These are phyloP conservation scores for Nicotiana noctiflora DNA, from an alignment of 257 asterid genomes.

Conservation along the genomic window DNA sequence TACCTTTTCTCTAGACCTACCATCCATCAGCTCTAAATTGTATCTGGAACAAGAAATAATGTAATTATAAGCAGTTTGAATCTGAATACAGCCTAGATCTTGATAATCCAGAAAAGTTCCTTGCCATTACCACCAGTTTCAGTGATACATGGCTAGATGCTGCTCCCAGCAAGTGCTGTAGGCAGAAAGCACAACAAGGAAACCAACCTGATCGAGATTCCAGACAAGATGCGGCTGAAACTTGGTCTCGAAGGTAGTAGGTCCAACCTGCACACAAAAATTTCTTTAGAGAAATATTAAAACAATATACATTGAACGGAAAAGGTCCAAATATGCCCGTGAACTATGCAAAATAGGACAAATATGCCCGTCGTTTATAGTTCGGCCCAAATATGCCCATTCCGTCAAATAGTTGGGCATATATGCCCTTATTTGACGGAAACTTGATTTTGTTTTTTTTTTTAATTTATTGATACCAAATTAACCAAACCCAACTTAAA, in stretches of 20 bases:
- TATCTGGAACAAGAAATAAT: neutral
- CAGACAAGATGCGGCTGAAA: conserved; percentile 82
- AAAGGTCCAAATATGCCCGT: too few relatives aligned
- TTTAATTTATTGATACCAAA: too few relatives aligned
- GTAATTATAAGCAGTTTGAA: neutral
- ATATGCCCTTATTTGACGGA: too few relatives aligned
- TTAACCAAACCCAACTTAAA: too few relatives aligned
- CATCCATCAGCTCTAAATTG: too few relatives aligned
- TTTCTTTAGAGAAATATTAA: neutral
- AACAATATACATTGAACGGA: neutral
- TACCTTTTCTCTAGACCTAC: neutral
- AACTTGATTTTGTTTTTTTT: too few relatives aligned
- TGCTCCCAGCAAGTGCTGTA: neutral
- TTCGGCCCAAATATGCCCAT: too few relatives aligned
- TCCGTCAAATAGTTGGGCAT: too few relatives aligned
- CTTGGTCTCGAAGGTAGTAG: conserved; percentile 58
- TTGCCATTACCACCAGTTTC: neutral
- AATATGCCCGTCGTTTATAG: too few relatives aligned
- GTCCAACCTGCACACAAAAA: conserved; percentile 65
- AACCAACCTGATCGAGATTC: conserved; percentile 81
- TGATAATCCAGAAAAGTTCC: neutral
- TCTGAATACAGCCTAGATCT: neutral
- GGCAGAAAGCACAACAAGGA: neutral
- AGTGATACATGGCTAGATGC: neutral
- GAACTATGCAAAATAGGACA: too few relatives aligned